Evolutionary conservation across 225 moss, liverwort and hornwort genomes (phyloP), one percentile per base, ranked within the genome.

Genomic region (Straminergon stramineum): DNA sequence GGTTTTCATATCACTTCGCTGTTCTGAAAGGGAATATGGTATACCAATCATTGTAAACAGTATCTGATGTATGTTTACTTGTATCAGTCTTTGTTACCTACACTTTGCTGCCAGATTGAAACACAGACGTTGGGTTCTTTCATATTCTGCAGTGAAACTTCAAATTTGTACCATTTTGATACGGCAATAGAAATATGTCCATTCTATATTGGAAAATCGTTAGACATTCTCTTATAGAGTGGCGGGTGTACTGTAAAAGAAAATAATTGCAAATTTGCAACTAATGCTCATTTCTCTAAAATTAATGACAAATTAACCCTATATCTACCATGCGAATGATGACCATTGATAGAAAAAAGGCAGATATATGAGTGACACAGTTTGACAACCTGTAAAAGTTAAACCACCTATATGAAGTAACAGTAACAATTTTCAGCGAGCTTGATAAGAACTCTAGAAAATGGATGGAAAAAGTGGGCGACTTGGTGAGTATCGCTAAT

Each of bases 381-480:
- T 16, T 16, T 16, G 26, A 6, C 15, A 37, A 17, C 2, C 11
- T 79, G 2, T 3, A 14, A 13, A 11, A 53, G 0, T 11, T 31
- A 1, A 14, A 39, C 18, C 0, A 7, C 0, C 11, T 39, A 18
- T 39, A 7, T 1, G 28, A 0, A 4, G 10, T 15, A 58, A 0
- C 26, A 26, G 11, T 27, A 7, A 0, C 1, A 27, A 6, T 39
- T 58, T 79, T 12, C 17, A 24, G 9, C 2, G 1, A 9, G n/a
- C 4, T 57, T 10, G 1, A 16, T 6, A 4, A 2, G 0, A 0
- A n/a, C 0, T 11, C 12, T 19, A 12, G 39, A 58, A 39, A 27
- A 39, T 27, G 7, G 57, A 79, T 18, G 6, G 17, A 5, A 28
- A 57, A 4, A 17, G 0, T 37, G 15, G 1, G 0, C 0, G 1